A percentile compares a stretch with the other conserved stretches of the same genome.
Conservation (phyloP, 2,329 filamentous ascomycete species). For the Lasiodiplodia gonubiensis region DNA sequence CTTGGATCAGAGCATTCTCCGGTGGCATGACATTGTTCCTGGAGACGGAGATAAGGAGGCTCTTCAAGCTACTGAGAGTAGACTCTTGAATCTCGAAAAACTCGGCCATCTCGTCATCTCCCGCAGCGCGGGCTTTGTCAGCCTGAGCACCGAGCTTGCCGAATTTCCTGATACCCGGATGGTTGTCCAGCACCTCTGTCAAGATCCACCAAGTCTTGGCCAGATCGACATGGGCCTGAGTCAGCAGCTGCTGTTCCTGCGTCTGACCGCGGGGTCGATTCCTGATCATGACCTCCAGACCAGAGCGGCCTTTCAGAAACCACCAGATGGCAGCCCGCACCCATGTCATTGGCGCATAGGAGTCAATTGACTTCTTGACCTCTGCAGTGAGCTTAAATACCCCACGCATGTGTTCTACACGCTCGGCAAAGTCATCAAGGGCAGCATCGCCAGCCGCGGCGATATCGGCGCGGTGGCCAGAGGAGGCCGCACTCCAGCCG, state of each 20-base stretch:
- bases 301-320: constrained; percentile 81
- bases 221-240: constrained; percentile 84
- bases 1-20: constrained; percentile 70
- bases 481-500: constrained; percentile 24
- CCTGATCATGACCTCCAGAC: constrained; percentile 74
- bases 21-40: constrained; percentile 77
- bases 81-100: constrained; percentile 58
- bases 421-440: constrained; percentile 70
- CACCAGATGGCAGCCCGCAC: constrained; percentile 81
- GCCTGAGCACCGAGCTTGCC: constrained; percentile 38
- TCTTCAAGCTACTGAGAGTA: constrained; percentile 70
- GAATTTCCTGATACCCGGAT: constrained; percentile 40
- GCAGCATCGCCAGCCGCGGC: constrained; percentile 49
- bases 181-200: constrained; percentile 48
- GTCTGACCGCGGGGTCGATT: constrained; percentile 60
- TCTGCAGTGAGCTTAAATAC: constrained; percentile 81
- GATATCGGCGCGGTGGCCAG: constrained; percentile 24
- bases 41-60: constrained; percentile 81
- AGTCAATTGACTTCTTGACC: constrained; percentile 68
- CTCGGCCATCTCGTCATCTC: constrained; percentile 53
- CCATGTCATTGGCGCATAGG: constrained; percentile 70
- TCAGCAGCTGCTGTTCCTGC: constrained; percentile 55
- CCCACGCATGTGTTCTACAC: constrained; percentile 75
- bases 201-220: constrained; percentile 86
- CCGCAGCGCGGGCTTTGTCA: constrained; percentile 51